Conservation (phyloP, 2,329 filamentous ascomycete species). For the Aureobasidium subglaciale region DNA sequence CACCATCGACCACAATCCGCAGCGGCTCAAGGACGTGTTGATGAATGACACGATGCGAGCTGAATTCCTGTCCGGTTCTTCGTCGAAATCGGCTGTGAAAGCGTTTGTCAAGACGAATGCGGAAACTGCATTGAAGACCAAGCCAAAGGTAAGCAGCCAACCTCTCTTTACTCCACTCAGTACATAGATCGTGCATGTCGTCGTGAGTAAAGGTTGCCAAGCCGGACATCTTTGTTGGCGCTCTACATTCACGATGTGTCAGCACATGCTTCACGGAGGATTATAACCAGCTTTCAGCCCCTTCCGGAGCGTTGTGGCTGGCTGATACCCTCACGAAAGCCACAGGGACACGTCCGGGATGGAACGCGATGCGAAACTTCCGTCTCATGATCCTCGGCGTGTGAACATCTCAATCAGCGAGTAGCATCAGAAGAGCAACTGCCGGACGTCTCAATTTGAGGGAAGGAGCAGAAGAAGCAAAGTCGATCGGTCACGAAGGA, state of each 20-base stretch:
- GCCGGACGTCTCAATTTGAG: neutral
- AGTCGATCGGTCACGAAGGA: neutral
- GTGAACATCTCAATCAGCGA: neutral
- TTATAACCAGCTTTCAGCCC: neutral
- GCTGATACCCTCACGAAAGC: neutral
- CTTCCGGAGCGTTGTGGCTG: neutral
- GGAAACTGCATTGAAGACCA: slow-evolving; percentile 72
- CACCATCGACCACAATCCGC: slow-evolving; percentile 67
- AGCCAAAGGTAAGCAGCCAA: slow-evolving; percentile 62
- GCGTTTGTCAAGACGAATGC: slow-evolving; percentile 64
- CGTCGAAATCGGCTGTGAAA: slow-evolving; percentile 52
- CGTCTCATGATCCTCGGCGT: neutral
- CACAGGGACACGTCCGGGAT: neutral
- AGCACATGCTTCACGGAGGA: neutral
- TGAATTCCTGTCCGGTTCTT: slow-evolving; percentile 55
- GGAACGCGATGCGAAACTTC: neutral
- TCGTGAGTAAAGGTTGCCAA: neutral
- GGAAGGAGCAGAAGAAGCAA: neutral
- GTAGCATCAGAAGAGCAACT: neutral
- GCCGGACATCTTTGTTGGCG: no score
- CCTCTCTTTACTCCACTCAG: neutral
- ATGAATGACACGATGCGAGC: slow-evolving; percentile 53
- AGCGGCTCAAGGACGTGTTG: slow-evolving; percentile 62
- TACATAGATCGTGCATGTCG: slow-evolving; percentile 4
- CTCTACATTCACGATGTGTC: neutral